Conservation (phyloP, 352 stramenopile genomes). For the Pythium plurisporium region DNA sequence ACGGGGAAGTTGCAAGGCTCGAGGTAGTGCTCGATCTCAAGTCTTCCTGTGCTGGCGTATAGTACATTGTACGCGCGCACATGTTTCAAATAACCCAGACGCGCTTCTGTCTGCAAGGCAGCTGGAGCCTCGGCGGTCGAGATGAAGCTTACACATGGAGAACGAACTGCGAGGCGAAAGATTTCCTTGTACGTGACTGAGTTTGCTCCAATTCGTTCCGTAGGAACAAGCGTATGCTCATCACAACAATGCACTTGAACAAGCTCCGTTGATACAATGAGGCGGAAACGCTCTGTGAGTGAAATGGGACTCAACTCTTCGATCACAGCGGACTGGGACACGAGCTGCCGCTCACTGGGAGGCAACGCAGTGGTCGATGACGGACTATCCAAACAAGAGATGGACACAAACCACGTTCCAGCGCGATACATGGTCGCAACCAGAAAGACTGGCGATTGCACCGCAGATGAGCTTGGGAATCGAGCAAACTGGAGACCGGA, state of each 20-base stretch:
- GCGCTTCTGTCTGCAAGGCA: conserved; percentile 32
- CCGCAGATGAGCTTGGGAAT: conserved; percentile 26
- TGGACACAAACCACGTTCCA: conserved; percentile 64
- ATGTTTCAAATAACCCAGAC: conserved; percentile 64
- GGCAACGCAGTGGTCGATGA: background rate
- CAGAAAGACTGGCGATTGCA: conserved; percentile 42
- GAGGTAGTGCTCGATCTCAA: conserved; percentile 72
- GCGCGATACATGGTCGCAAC: conserved; percentile 63
- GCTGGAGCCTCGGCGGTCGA: conserved; percentile 51
- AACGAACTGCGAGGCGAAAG: conserved; percentile 33
- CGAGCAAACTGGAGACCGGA: conserved; percentile 80
- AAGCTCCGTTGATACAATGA: conserved; percentile 18
- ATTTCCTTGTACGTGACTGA: conserved; percentile 59
- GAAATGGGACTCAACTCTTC: background rate
- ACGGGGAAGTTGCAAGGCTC: conserved; percentile 70
- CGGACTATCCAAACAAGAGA: conserved; percentile 63
- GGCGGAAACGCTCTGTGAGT: conserved; percentile 7
- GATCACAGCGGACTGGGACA: conserved; percentile 4
- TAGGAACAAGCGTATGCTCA: conserved; percentile 39
- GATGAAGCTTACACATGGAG: conserved; percentile 41
- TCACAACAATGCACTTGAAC: conserved; percentile 63
- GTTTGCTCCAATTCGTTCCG: conserved; percentile 19
- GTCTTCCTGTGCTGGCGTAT: conserved; percentile 37
- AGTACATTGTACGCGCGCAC: conserved; percentile 59
- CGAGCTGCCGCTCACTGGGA: background rate